These are phyloP conservation scores for Phytopythium litorale DNA, from an alignment of 352 stramenopile genomes.

Conservation along the genomic window DNA sequence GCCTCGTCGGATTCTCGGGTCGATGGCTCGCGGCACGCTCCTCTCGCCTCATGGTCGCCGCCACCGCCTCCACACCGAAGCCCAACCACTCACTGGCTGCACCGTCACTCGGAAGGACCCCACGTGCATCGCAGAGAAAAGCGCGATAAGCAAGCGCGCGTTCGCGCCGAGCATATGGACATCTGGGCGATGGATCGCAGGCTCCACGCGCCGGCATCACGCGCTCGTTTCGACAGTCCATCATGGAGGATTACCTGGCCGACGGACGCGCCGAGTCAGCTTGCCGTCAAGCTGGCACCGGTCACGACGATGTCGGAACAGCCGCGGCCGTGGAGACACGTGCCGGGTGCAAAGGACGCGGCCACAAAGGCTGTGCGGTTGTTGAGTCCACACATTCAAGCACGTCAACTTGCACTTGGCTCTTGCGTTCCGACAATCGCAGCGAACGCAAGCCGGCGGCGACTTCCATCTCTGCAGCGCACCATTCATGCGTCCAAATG, in stretches of 20 bases:
- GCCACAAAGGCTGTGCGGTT: no score
- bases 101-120: background rate
- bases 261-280: no score
- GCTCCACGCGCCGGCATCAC: conserved; percentile 2
- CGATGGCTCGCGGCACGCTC: background rate
- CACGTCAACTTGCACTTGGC: background rate
- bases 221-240: background rate
- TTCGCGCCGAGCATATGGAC: background rate
- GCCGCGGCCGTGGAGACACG: no score
- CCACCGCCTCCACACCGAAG: background rate
- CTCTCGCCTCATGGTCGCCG: background rate
- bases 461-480: no score
- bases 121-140: background rate
- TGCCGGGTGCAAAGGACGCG: no score
- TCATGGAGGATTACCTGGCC: no score
- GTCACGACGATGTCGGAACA: no score
- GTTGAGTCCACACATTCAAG: no score
- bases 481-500: no score
- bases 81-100: background rate
- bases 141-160: background rate
- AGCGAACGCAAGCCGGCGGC: background rate
- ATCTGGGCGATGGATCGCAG: background rate
- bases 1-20: conserved; percentile 1
- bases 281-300: no score
- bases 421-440: background rate